A percentile compares a stretch with the other conserved stretches of the same genome.
phyloP scores from a whole-genome alignment of 768 basidiomycete genomes.

The Scleroderma citrinum region DNA sequence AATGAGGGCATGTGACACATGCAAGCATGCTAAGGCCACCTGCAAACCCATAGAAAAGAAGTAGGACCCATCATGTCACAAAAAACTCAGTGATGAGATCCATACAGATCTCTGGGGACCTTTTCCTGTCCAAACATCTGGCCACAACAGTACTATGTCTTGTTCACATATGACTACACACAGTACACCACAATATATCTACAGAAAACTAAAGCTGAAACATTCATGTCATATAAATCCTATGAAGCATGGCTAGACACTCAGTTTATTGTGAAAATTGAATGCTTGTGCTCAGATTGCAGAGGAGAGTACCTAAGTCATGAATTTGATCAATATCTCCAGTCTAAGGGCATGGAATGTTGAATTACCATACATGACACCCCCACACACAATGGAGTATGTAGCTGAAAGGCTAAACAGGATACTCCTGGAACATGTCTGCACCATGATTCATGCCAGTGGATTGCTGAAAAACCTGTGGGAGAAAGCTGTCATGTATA shows the following conservation, averaged over 20 bases:
- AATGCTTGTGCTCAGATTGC: conserved; percentile 2
- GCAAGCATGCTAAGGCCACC: conserved; percentile 5
- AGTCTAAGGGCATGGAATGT: too few relatives aligned
- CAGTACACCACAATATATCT: background rate
- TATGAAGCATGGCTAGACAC: conserved; percentile 4
- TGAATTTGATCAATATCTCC: background rate
- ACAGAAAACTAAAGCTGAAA: conserved; percentile 1
- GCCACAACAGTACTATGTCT: conserved; percentile 20
- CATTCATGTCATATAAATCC: conserved; percentile 3
- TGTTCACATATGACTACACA: conserved; percentile 16
- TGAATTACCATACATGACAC: too few relatives aligned
- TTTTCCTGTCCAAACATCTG: conserved; percentile 11
- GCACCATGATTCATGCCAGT: too few relatives aligned
- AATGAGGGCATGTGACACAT: conserved; percentile 3
- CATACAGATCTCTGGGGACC: conserved; percentile 26
- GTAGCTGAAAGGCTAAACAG: too few relatives aligned
- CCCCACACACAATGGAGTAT: too few relatives aligned
- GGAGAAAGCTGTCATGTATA: too few relatives aligned
- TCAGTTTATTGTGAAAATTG: background rate
- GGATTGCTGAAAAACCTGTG: too few relatives aligned
- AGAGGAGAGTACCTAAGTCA: conserved; percentile 8
- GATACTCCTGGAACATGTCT: too few relatives aligned
- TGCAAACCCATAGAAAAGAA: conserved; percentile 2
- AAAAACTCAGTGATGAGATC: background rate
- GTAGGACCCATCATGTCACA: background rate